These are phyloP conservation scores for Neofusicoccum cordaticola DNA, from an alignment of 2,329 filamentous ascomycete genomes.

Conservation along the genomic window DNA sequence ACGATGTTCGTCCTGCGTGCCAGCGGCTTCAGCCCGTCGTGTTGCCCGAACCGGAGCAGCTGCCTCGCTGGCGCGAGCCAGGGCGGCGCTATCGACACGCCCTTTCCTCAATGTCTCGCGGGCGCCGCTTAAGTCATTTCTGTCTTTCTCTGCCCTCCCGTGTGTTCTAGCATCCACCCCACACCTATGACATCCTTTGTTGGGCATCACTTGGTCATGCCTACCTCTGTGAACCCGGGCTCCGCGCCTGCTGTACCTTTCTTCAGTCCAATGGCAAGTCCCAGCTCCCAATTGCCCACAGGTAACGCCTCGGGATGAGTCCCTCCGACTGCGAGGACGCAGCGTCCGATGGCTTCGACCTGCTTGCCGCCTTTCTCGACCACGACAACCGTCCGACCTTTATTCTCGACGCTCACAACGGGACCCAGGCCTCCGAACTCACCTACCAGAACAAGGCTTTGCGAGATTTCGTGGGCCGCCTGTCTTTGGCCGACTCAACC, in stretches of 20 bases:
- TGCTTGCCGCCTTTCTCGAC: constrained; percentile 9
- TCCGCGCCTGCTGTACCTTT: background rate
- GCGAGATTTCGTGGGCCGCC: background rate
- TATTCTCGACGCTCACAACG: constrained; percentile 10
- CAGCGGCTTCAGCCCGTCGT: no score
- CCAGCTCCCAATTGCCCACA: background rate
- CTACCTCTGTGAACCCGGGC: background rate
- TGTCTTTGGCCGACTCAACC: background rate
- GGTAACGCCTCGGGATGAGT: background rate
- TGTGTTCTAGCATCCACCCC: no score
- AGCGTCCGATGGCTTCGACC: background rate
- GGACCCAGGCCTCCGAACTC: background rate
- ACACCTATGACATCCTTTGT: background rate
- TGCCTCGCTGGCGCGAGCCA: no score
- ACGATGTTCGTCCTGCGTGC: no score
- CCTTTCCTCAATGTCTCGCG: background rate
- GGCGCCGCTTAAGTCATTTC: no score
- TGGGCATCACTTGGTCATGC: background rate
- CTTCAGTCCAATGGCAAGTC: background rate
- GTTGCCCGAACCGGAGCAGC: no score
- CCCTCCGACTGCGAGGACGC: background rate
- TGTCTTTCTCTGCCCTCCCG: no score
- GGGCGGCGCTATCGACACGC: no score
- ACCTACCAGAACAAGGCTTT: constrained; percentile 5
- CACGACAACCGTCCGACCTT: constrained; percentile 10